Base-by-base conservation (phyloP, 345 rosid genomes). In the Mallotus nudiflorus region DNA sequence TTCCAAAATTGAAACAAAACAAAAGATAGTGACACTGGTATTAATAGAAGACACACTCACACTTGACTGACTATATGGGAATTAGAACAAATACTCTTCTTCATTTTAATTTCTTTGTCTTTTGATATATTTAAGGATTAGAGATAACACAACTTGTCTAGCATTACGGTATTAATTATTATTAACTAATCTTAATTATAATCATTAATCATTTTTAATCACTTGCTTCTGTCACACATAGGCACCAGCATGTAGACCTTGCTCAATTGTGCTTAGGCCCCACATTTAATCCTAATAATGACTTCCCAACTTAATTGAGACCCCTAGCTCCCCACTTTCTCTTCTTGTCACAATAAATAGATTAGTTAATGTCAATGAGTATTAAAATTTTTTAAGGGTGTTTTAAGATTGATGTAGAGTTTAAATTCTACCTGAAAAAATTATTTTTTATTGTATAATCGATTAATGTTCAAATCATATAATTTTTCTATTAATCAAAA, bases 161-260 rank as follows among this genome's bases (percentile, higher is more conserved):
- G 81, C 83, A 83, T 81, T 76, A 75, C 68, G 48, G 64, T 67
- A 72, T 42, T 42, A 54, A 66, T 59, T 69, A 39, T 66, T 29
- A 82, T 82, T 68, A 69, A 76, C 46, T 80, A 68, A 80, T 58
- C 24, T 69, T 28, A 69, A 53, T 51, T 37, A 70, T 62, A 67
- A 75, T 74, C n/a, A 77, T 80, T 78, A 77, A 72, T 68, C 56
- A 59, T 72, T 73, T 70, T 73, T 63, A 72, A 51, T 68, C 81
- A 68, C 85, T 83, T 66, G 68, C 69, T 57, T 61, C 20, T 85
- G 87, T 83, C 87, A 78, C 75, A 82, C 60, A 68, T 72, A 72
- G 63, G 81, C 80, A 78, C 86, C 86, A 85, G 82, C 91, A 85
- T 80, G 86, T 83, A 87, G 89, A 78, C 89, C 89, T 75, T 50